Evolutionary conservation across 495 filamentous ascomycete genomes (phyloP).

Genomic region (Aspergillus nanangensis): DNA sequence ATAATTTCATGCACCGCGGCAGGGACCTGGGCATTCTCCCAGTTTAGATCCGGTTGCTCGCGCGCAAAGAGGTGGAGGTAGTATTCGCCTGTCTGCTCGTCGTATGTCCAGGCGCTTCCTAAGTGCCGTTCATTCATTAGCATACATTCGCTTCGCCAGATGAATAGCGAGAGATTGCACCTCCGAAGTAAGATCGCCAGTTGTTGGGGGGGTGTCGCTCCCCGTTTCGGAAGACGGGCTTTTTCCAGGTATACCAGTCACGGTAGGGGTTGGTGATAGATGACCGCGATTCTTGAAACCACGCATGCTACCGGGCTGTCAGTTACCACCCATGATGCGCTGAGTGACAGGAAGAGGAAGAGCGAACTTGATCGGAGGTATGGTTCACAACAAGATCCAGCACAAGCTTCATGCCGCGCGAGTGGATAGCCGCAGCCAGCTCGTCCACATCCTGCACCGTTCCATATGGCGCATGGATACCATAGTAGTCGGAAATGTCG

Average conservation of each 20-base stretch:
- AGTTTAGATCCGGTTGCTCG: constrained; percentile 67
- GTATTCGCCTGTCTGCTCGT: constrained; percentile 55
- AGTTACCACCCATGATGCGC: too few relatives aligned
- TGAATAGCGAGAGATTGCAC: too few relatives aligned
- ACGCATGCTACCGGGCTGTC: constrained; percentile 54
- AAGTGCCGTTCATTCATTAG: background rate
- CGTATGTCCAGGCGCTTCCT: constrained; percentile 54
- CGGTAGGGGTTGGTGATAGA: constrained; percentile 49
- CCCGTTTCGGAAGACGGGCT: constrained; percentile 40
- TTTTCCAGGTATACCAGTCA: constrained; percentile 65
- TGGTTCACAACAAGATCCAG: constrained; percentile 55
- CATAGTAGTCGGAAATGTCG: constrained; percentile 58
- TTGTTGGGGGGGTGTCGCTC: constrained; percentile 56
- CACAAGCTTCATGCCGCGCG: constrained; percentile 53
- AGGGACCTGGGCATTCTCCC: constrained; percentile 55
- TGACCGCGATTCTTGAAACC: constrained; percentile 57
- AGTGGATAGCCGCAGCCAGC: constrained; percentile 40
- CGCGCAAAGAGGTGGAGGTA: constrained; percentile 60
- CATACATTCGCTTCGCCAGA: too few relatives aligned
- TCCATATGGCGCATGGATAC: constrained; percentile 48
- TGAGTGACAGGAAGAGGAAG: constrained; percentile 28
- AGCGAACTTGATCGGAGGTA: constrained; percentile 41
- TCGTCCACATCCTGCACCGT: constrained; percentile 53
- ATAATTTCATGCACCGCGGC: constrained; percentile 58
- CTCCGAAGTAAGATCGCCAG: constrained; percentile 46